Evolutionary conservation across 208 protist species (phyloP).

Genomic region (Angomonas deanei): DNA sequence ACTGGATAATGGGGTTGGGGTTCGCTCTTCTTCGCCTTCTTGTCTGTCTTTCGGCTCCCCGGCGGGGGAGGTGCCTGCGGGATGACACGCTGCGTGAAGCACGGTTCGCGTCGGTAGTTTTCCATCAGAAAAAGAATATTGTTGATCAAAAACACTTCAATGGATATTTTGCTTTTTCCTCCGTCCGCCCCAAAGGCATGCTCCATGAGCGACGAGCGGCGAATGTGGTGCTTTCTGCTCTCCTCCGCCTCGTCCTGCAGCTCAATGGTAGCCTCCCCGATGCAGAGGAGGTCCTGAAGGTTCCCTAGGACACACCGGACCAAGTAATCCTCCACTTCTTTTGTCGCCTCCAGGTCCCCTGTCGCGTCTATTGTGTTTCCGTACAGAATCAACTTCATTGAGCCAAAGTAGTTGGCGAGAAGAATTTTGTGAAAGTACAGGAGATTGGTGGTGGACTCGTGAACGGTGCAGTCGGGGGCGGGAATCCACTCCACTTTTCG

Average conservation of each 20-base stretch:
- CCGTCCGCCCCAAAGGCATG: constrained; percentile 13
- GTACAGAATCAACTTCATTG: constrained; percentile 64
- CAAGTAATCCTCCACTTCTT: constrained; percentile 59
- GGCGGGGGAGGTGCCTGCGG: background rate
- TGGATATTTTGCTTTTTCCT: constrained; percentile 18
- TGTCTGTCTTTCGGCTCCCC: too few relatives aligned
- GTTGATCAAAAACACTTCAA: constrained; percentile 76
- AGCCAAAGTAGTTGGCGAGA: constrained; percentile 69
- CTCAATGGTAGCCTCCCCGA: constrained; percentile 51
- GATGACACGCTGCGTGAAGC: constrained; percentile 45
- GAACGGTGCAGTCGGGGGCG: constrained; percentile 63
- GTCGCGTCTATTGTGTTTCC: constrained; percentile 34
- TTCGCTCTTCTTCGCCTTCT: background rate
- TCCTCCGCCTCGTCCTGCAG: constrained; percentile 27
- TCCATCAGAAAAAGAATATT: constrained; percentile 69
- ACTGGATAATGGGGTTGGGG: background rate
- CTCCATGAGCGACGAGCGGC: background rate
- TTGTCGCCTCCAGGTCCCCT: constrained; percentile 38
- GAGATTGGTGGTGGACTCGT: constrained; percentile 71
- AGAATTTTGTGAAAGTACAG: constrained; percentile 80
- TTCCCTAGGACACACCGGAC: constrained; percentile 54
- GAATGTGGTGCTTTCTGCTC: constrained; percentile 12
- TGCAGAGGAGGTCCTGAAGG: constrained; percentile 54
- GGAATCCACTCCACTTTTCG: constrained; percentile 71
- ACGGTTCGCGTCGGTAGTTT: constrained; percentile 61